Percentiles rank a stretch among this genome's conserved stretches.
These are phyloP conservation scores for Phytopythium montanum DNA, from an alignment of 352 stramenopile species.

Conservation along the genomic window DNA sequence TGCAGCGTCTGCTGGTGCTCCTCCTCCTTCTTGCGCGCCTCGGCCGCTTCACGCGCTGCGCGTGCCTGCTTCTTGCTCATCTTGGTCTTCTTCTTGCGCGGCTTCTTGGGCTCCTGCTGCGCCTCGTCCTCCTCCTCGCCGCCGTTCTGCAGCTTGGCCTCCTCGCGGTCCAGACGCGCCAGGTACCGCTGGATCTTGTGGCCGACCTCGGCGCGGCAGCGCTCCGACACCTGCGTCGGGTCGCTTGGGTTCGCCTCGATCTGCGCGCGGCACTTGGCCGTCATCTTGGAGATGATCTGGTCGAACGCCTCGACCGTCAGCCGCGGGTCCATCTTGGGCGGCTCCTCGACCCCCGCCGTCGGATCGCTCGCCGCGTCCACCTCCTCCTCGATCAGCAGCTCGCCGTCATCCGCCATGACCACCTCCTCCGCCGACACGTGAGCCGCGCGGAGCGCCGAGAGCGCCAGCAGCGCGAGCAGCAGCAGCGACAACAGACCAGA, in stretches of 20 bases:
- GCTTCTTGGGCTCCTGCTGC: conserved; percentile 29
- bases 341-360: conserved; percentile 9
- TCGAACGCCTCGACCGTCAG: conserved; percentile 60
- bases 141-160: conserved; percentile 26
- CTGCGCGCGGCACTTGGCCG: conserved; percentile 66
- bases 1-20: conserved; percentile 67
- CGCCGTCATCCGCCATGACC: conserved; percentile 29
- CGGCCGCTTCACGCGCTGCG: conserved; percentile 44
- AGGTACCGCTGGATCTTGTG: conserved; percentile 64
- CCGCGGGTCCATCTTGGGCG: conserved; percentile 32
- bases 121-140: conserved; percentile 26
- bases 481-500: conserved; percentile 37
- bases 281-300: conserved; percentile 71
- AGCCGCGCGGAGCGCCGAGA: conserved; percentile 19
- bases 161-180: conserved; percentile 36
- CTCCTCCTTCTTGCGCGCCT: conserved; percentile 61
- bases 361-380: conserved; percentile 27
- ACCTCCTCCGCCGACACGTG: conserved; percentile 22
- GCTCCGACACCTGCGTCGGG: conserved; percentile 55
- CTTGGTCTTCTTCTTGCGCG: conserved; percentile 55
- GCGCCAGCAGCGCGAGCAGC: conserved; percentile 37
- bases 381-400: conserved; percentile 40
- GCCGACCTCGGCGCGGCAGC: conserved; percentile 52
- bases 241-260: conserved; percentile 68
- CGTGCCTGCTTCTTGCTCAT: conserved; percentile 63